Conservation (phyloP, 1,139 yeast species). For the Suhomyces choctaworum region DNA sequence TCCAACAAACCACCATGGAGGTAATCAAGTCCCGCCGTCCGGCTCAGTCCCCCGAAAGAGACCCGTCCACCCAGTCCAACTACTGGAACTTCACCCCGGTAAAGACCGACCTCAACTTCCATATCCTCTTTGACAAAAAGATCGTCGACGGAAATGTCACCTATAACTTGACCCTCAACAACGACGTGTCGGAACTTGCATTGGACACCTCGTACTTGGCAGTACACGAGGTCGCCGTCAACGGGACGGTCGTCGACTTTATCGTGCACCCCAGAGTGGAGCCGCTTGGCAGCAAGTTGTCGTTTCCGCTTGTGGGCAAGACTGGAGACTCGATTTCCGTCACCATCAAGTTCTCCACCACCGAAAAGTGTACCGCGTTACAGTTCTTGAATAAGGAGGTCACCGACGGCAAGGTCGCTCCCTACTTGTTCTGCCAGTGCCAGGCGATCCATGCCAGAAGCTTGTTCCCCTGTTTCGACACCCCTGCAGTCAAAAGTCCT, state of each 20-base stretch:
- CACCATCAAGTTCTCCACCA: constrained; percentile 60
- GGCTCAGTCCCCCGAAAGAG: constrained; percentile 54
- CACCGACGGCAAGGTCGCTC: constrained; percentile 71
- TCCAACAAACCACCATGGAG: constrained; percentile 13
- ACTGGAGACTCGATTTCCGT: constrained; percentile 29
- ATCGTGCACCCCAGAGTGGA: constrained; percentile 50
- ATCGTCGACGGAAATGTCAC: constrained; percentile 57
- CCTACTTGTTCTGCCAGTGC: constrained; percentile 85
- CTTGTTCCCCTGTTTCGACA: constrained; percentile 86
- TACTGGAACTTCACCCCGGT: constrained; percentile 54
- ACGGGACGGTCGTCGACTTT: constrained; percentile 38
- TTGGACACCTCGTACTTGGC: constrained; percentile 71
- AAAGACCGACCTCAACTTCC: constrained; percentile 53
- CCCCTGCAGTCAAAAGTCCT: constrained; percentile 78
- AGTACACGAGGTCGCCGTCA: constrained; percentile 47
- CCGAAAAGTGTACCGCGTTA: constrained; percentile 75
- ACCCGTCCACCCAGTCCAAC: constrained; percentile 77
- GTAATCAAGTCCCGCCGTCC: constrained; percentile 35
- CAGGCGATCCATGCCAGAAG: constrained; percentile 92
- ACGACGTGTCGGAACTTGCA: constrained; percentile 36
- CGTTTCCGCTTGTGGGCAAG: constrained; percentile 27
- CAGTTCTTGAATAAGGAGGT: constrained; percentile 80
- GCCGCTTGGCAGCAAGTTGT: constrained; percentile 67
- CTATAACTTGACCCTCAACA: constrained; percentile 38
- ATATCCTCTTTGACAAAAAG: constrained; percentile 56